Percentiles rank a stretch among this genome's conserved stretches.
Conservation (phyloP, 202 grass and related monocot genomes). For the Digitaria exilis region DNA sequence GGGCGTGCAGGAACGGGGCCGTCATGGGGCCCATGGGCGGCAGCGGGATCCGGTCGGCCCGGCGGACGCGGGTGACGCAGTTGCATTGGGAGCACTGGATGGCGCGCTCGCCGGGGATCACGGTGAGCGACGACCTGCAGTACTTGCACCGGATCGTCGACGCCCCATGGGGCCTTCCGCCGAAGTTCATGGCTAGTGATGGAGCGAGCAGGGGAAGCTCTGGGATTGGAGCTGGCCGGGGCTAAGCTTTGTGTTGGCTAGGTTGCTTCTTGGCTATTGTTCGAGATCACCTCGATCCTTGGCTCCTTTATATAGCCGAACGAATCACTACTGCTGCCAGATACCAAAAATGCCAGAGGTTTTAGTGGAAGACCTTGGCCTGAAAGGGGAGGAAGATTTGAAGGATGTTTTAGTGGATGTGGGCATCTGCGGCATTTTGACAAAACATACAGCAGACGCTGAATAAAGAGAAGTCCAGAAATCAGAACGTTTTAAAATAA, state of each 20-base stretch:
- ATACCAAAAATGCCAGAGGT: background rate
- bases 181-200: constrained; percentile 30
- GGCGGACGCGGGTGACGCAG: constrained; percentile 39
- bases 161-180: background rate
- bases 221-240: background rate
- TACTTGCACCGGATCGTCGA: constrained; percentile 41
- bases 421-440: background rate
- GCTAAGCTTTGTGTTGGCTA: background rate
- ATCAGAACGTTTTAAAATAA: background rate
- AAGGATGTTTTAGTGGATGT: constrained; percentile 9
- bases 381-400: background rate
- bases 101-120: constrained; percentile 33
- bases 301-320: constrained; percentile 27
- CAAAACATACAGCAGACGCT: background rate
- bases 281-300: background rate
- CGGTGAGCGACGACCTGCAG: constrained; percentile 35
- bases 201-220: no score
- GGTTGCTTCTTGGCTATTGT: background rate
- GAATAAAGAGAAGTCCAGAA: background rate
- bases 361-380: background rate
- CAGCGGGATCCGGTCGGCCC: background rate
- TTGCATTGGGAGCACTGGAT: constrained; percentile 54
- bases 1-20: constrained; percentile 37
- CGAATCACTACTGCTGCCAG: background rate
- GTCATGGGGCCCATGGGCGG: background rate